Evolutionary conservation across 2,329 filamentous ascomycete genomes (phyloP).

Genomic region (Drechslerella coelobrocha): DNA sequence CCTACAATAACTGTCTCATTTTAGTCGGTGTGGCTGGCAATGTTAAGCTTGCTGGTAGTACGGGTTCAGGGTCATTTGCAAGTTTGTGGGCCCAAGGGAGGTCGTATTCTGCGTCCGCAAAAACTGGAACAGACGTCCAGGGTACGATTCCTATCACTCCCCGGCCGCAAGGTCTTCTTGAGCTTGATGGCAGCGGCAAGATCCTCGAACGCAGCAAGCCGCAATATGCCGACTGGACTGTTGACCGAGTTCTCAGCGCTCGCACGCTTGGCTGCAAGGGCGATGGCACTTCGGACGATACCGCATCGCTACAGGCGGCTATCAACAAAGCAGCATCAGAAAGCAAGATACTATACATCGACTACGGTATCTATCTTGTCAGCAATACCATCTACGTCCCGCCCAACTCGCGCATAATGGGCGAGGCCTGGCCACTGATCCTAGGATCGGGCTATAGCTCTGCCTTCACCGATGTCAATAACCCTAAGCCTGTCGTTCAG

Average conservation of each 20-base stretch:
- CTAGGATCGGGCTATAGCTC: constrained; percentile 62
- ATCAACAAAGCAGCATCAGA: constrained; percentile 68
- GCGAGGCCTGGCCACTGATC: constrained; percentile 65
- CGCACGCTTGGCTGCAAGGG: constrained; percentile 74
- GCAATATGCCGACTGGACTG: constrained; percentile 75
- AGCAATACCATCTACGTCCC: constrained; percentile 62
- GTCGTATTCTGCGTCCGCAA: constrained; percentile 9
- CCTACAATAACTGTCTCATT: constrained; percentile 69
- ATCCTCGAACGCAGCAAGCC: constrained; percentile 86
- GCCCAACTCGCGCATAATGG: constrained; percentile 63
- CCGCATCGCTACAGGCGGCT: constrained; percentile 78
- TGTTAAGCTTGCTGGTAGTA: constrained; percentile 24
- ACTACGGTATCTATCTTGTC: constrained; percentile 61
- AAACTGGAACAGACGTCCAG: constrained; percentile 13
- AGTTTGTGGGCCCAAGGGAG: constrained; percentile 31
- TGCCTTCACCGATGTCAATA: constrained; percentile 60
- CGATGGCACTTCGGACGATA: constrained; percentile 86
- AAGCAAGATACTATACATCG: constrained; percentile 60
- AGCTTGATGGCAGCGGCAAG: constrained; percentile 66
- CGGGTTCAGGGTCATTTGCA: constrained; percentile 16
- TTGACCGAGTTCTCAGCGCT: constrained; percentile 59
- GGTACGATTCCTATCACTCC: constrained; percentile 15
- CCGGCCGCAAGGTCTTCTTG: constrained; percentile 32
- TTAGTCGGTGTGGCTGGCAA: constrained; percentile 85
- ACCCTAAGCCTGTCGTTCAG: constrained; percentile 62